Percentiles rank a stretch among this genome's conserved stretches.
These are phyloP conservation scores for Candida gigantensis DNA, from an alignment of 1,139 yeast genomes.

Conservation along the genomic window DNA sequence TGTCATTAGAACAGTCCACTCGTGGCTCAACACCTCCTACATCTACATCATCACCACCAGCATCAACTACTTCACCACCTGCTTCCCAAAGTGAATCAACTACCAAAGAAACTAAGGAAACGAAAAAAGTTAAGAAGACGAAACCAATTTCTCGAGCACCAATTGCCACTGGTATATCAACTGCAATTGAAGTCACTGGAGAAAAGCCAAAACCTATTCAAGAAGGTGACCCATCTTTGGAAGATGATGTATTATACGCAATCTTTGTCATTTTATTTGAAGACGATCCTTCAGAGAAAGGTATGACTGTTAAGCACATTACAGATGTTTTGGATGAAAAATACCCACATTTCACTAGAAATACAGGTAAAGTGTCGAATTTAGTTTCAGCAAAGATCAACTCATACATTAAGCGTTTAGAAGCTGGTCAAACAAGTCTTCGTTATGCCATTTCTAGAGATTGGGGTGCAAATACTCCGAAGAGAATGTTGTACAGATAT, in stretches of 20 bases:
- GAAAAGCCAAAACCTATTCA: constrained; percentile 74
- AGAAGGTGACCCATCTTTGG: constrained; percentile 59
- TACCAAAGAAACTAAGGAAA: constrained; percentile 2
- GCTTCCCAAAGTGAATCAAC: constrained; percentile 7
- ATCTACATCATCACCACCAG: constrained; percentile 18
- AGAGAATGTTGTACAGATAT: constrained; percentile 84
- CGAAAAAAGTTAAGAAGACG: constrained; percentile 28
- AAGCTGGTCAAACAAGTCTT: constrained; percentile 72
- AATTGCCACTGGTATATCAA: constrained; percentile 72
- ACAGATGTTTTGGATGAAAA: constrained; percentile 71
- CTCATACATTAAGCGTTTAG: constrained; percentile 81
- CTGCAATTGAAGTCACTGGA: constrained; percentile 78
- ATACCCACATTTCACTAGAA: constrained; percentile 80
- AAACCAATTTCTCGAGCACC: constrained; percentile 47
- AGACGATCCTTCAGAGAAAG: constrained; percentile 64
- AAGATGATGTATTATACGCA: constrained; percentile 74
- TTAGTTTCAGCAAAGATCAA: constrained; percentile 78
- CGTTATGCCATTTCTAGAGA: constrained; percentile 77
- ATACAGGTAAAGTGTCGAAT: constrained; percentile 79
- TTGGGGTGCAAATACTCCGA: constrained; percentile 88
- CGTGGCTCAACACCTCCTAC: constrained; percentile 36
- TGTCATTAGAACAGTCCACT: constrained; percentile 15
- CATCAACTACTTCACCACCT: constrained; percentile 14
- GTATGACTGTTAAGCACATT: constrained; percentile 84
- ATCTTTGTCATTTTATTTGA: constrained; percentile 71